Percentiles rank a stretch among this genome's conserved stretches.
phyloP scores from a whole-genome alignment of 2,329 filamentous ascomycete genomes.

The Cercospora janseana region DNA sequence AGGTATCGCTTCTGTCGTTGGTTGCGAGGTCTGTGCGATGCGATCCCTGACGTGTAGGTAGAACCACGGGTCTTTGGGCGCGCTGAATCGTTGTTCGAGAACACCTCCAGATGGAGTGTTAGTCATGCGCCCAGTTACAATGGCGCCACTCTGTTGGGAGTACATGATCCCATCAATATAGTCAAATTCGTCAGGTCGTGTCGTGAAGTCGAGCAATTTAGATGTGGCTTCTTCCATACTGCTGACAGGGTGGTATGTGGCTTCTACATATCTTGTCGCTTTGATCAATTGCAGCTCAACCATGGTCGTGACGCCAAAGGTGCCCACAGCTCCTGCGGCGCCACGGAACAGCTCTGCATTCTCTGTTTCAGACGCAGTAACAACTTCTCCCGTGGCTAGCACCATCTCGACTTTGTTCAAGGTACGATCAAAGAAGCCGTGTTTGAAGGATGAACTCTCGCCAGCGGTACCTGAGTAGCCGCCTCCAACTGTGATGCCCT shows the following conservation, averaged over 20 bases:
- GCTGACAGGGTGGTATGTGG: conserved; percentile 48
- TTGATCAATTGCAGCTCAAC: conserved; percentile 49
- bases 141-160: conserved; percentile 42
- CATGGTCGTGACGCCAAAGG: conserved; percentile 64
- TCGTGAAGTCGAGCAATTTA: conserved; percentile 41
- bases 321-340: conserved; percentile 64
- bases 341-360: conserved; percentile 63
- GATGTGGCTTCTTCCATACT: conserved; percentile 45
- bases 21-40: conserved; percentile 43
- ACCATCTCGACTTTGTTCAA: conserved; percentile 65
- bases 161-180: conserved; percentile 55
- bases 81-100: conserved; percentile 40
- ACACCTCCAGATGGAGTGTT: conserved; percentile 26
- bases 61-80: conserved; percentile 52
- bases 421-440: conserved; percentile 64
- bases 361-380: conserved; percentile 54
- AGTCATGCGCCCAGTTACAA: conserved; percentile 48
- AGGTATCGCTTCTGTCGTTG: conserved; percentile 56
- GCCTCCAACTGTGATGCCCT: conserved; percentile 65
- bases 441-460: conserved; percentile 67
- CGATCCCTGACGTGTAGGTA: conserved; percentile 46
- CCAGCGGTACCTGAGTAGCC: conserved; percentile 67
- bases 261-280: conserved; percentile 50
- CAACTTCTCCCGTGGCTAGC: conserved; percentile 58
- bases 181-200: conserved; percentile 44